Evolutionary conservation across 1,284 basidiomycete species (phyloP), one percentile per base, ranked within the genome.

Genomic region (Golubevia sp.): DNA sequence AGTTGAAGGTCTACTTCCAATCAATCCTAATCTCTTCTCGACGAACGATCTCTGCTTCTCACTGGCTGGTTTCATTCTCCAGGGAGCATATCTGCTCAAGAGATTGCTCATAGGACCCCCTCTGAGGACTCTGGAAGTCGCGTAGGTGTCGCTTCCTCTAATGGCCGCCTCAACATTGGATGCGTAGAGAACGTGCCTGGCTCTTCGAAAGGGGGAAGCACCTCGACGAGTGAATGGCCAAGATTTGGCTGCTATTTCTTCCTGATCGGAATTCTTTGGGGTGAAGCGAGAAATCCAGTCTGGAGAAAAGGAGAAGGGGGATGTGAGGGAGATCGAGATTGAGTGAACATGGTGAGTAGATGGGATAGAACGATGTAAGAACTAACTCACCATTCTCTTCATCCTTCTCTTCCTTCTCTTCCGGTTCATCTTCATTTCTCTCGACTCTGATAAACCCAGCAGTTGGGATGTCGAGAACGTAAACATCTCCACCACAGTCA

Each of bases 391-490:
- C 67, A n/a, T 76, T 76, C 1, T 79, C 74, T 6, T 63, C 59
- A 0, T 73, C 77, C 6, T 54, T 38, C 8, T 61, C 64, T 15
- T 71, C 20, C 62, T 38, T 60, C 15, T 53, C 58, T 72, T n/a
- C 66, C 8, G 6, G 27, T 60, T 26, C 8, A 0, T 50, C 5
- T 75, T 66, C 61, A 1, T 59, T 70, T 11, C 85, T 87, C 65
- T 91, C 88, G 15, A 97, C 87, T 23, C 90, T 88, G 61, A 97
- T 86, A 76, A 88, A 88, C 0, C 94, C 93, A 63, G 87, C 88
- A 2, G 89, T 89, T 20, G 94, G 83, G 63, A 92, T 89, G 69
- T 94, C 91, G 0, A 98, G 86, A 7, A 97, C 88, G 79, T 91
- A 93, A 5, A 88, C 84, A 23, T 90, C 87, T 2, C 86, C 86